These are phyloP conservation scores for Fistulinella staudtii DNA, from an alignment of 1,284 basidiomycete genomes.

Conservation along the genomic window DNA sequence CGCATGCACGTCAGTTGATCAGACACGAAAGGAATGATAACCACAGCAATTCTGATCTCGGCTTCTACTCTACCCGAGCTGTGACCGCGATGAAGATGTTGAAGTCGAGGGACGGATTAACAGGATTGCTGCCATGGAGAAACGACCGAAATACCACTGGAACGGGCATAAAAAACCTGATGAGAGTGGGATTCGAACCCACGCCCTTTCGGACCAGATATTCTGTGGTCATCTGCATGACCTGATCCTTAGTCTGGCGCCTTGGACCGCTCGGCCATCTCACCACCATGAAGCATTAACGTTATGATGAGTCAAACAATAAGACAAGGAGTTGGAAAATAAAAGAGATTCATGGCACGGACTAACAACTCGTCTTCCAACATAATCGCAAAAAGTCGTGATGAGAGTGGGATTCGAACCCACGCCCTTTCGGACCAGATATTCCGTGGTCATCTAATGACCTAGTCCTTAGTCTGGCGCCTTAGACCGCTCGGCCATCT, in stretches of 20 bases:
- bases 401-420: conserved; percentile 68
- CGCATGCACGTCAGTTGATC: too few relatives aligned
- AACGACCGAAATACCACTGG: background rate
- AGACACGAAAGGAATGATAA: too few relatives aligned
- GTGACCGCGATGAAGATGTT: too few relatives aligned
- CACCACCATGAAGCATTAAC: conserved; percentile 17
- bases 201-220: conserved; percentile 60
- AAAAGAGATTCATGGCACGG: too few relatives aligned
- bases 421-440: conserved; percentile 62
- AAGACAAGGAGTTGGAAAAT: too few relatives aligned
- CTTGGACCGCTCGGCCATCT: conserved; percentile 71
- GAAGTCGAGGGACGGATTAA: too few relatives aligned
- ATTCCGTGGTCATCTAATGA: conserved; percentile 32
- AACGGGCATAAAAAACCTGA: conserved; percentile 14
- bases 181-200: conserved; percentile 70
- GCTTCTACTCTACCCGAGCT: too few relatives aligned
- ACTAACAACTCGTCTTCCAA: background rate
- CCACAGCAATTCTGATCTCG: too few relatives aligned
- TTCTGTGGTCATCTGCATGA: conserved; percentile 31
- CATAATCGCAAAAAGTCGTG: conserved; percentile 4
- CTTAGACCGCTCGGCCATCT: conserved; percentile 54
- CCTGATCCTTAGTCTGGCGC: conserved; percentile 60
- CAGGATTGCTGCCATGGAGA: too few relatives aligned
- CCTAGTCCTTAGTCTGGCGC: conserved; percentile 60
- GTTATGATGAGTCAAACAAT: too few relatives aligned